Evolutionary conservation across 805 yeast genomes (phyloP).

Genomic region (Sugiyamaella americana): DNA sequence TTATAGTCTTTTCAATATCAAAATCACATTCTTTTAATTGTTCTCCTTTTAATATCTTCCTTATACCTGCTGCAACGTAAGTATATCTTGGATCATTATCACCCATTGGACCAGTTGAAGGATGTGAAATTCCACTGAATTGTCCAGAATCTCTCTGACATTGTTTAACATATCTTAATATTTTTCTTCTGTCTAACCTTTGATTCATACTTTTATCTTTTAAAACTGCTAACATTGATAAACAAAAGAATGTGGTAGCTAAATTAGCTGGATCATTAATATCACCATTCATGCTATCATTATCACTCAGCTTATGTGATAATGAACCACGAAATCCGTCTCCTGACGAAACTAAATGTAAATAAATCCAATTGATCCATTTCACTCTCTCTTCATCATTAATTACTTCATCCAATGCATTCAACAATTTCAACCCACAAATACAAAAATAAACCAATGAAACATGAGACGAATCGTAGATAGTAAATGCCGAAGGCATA

Average conservation of each 20-base stretch:
- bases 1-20: slow-evolving; percentile 36
- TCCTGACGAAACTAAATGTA: slow-evolving; percentile 37
- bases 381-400: slow-evolving; percentile 25
- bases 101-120: slow-evolving; percentile 38
- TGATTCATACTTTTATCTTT: slow-evolving; percentile 36
- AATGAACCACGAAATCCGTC: slow-evolving; percentile 57
- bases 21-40: slow-evolving; percentile 41
- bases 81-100: slow-evolving; percentile 69
- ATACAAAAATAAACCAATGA: slow-evolving; percentile 68
- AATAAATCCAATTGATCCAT: slow-evolving; percentile 41
- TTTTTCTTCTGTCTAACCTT: slow-evolving; percentile 36
- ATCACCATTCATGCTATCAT: not conserved
- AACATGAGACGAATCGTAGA: slow-evolving; percentile 63
- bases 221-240: slow-evolving; percentile 50
- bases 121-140: slow-evolving; percentile 44
- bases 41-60: slow-evolving; percentile 41
- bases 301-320: slow-evolving; percentile 33
- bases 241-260: slow-evolving; percentile 72
- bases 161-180: slow-evolving; percentile 48
- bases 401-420: slow-evolving; percentile 31
- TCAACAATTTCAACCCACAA: slow-evolving; percentile 50
- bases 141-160: slow-evolving; percentile 62
- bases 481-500: slow-evolving; percentile 50
- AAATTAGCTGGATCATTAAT: slow-evolving; percentile 57
- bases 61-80: slow-evolving; percentile 64